Percentiles rank a stretch among this genome's conserved stretches.
phyloP scores from a whole-genome alignment of 768 basidiomycete genomes.

The Podaxis sp. region DNA sequence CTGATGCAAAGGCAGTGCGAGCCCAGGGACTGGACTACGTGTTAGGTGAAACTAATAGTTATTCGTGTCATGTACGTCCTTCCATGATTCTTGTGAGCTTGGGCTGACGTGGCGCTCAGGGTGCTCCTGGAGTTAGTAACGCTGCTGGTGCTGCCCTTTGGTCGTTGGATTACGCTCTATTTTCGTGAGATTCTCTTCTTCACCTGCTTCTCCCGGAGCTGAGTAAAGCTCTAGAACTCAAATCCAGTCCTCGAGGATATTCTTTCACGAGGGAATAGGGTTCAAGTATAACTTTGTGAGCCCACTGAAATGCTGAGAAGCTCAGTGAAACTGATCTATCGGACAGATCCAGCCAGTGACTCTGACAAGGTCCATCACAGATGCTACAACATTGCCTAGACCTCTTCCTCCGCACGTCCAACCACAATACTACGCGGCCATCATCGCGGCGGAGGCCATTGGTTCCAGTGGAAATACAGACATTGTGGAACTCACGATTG shows the following conservation, averaged over 20 bases:
- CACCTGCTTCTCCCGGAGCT: background rate
- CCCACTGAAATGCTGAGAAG: background rate
- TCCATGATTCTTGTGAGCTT: background rate
- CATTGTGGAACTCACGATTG: slow-evolving; percentile 47
- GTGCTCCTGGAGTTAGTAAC: slow-evolving; percentile 59
- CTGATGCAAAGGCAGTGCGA: slow-evolving; percentile 53
- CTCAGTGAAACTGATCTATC: background rate
- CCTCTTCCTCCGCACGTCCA: slow-evolving; percentile 61
- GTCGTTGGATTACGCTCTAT: slow-evolving; percentile 64
- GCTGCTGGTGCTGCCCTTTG: slow-evolving; percentile 70
- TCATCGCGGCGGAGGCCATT: slow-evolving; percentile 58
- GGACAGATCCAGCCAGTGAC: slow-evolving; percentile 61
- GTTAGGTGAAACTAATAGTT: slow-evolving; percentile 62
- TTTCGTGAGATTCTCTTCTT: slow-evolving; percentile 34
- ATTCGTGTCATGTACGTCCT: slow-evolving; percentile 38
- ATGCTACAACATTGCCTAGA: slow-evolving; percentile 47
- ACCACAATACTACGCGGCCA: slow-evolving; percentile 63
- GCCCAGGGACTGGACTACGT: slow-evolving; percentile 51
- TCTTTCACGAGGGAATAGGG: slow-evolving; percentile 68
- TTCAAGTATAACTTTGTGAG: slow-evolving; percentile 68
- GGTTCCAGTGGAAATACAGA: slow-evolving; percentile 40
- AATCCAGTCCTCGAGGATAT: slow-evolving; percentile 50
- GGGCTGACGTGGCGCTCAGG: slow-evolving; percentile 21
- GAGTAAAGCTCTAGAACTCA: slow-evolving; percentile 31
- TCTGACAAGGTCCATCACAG: slow-evolving; percentile 54